A percentile compares a stretch with the other conserved stretches of the same genome.
Evolutionary conservation across 2,329 filamentous ascomycete species (phyloP).

Genomic region (Fusarium duplospermum): DNA sequence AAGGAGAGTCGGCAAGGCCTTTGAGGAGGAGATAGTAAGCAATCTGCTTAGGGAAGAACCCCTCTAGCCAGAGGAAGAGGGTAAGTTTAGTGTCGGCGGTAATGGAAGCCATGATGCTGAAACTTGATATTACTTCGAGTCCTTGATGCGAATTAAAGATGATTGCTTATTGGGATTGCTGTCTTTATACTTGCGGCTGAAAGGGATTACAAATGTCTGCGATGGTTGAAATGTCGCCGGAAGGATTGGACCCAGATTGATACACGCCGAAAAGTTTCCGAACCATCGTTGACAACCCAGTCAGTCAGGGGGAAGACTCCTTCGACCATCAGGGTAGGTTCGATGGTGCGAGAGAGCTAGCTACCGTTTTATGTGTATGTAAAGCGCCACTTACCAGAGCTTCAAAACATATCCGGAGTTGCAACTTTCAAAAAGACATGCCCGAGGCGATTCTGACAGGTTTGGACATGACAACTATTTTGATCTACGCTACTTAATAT

Average conservation of each 20-base stretch:
- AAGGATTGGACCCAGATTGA: not conserved
- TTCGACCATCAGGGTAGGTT: not conserved
- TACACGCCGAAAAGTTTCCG: not conserved
- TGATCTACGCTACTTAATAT: too few species aligned
- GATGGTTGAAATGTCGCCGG: not conserved
- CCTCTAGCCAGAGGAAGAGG: not conserved
- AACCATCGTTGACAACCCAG: not conserved
- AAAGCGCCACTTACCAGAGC: too few species aligned
- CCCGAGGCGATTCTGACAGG: too few species aligned
- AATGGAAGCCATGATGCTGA: not conserved
- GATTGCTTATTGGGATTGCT: not conserved
- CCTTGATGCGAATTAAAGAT: not conserved
- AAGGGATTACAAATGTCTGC: not conserved
- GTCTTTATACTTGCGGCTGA: not conserved
- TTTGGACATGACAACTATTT: too few species aligned
- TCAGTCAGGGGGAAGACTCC: not conserved
- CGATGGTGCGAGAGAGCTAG: not conserved
- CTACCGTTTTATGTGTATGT: too few species aligned
- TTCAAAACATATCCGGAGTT: too few species aligned
- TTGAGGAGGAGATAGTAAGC: not conserved
- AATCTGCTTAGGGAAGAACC: not conserved
- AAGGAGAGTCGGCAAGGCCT: not conserved
- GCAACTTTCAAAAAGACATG: too few species aligned
- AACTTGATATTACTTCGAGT: not conserved
- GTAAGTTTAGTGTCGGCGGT: not conserved